Conservation (phyloP, 2,329 filamentous ascomycete genomes). For the Xylaria arbuscula region DNA sequence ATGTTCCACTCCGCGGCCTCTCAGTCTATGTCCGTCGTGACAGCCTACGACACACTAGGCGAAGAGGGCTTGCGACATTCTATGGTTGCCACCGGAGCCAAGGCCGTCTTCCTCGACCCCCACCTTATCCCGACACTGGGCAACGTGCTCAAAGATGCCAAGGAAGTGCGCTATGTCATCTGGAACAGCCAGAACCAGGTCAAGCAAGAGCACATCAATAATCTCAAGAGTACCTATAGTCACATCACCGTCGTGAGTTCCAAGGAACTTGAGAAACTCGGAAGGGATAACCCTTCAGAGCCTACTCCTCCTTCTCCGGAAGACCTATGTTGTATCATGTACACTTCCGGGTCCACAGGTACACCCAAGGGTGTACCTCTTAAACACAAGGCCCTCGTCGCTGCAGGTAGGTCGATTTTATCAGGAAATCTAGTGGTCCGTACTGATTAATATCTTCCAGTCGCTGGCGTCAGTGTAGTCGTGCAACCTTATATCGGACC, state of each 20-base stretch:
- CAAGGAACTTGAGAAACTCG: slow-evolving; percentile 63
- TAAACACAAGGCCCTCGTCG: slow-evolving; percentile 79
- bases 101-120: slow-evolving; percentile 80
- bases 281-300: slow-evolving; percentile 73
- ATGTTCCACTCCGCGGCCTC: slow-evolving; percentile 68
- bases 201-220: slow-evolving; percentile 62
- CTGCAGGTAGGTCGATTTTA: slow-evolving; percentile 68
- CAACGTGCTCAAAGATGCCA: slow-evolving; percentile 64
- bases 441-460: slow-evolving; percentile 51
- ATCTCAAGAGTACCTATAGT: slow-evolving; percentile 61
- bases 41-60: slow-evolving; percentile 80
- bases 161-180: slow-evolving; percentile 62
- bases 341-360: slow-evolving; percentile 84
- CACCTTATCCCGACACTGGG: slow-evolving; percentile 70
- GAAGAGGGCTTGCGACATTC: slow-evolving; percentile 78
- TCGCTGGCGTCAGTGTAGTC: slow-evolving; percentile 81
- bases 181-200: slow-evolving; percentile 66
- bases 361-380: slow-evolving; percentile 84
- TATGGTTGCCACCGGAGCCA: slow-evolving; percentile 75
- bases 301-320: slow-evolving; percentile 75
- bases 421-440: slow-evolving; percentile 19
- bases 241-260: slow-evolving; percentile 62
- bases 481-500: slow-evolving; percentile 82
- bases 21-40: slow-evolving; percentile 83
- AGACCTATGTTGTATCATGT: slow-evolving; percentile 79